Evolutionary conservation across 2,329 filamentous ascomycete species (phyloP), one percentile per base, ranked within the genome.

Genomic region (Dactylellina drechsleri): DNA sequence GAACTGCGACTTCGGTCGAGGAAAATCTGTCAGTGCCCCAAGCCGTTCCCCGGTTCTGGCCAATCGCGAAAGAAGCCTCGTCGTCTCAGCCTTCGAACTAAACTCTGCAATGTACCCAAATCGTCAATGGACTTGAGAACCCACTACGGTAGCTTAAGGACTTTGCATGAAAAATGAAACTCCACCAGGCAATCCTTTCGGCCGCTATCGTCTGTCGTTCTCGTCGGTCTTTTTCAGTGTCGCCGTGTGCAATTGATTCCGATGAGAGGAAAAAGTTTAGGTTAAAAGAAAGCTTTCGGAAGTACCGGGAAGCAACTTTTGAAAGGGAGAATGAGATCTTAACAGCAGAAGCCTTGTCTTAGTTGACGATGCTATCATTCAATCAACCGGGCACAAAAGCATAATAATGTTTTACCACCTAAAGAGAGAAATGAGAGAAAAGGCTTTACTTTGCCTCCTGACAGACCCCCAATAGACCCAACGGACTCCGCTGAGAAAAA

Each of bases 81-180:
- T 20, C 28, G 66, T 70, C 66, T 70, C 66, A 70, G 66, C 66
- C 66, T 62, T 70, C 66, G 43, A 41, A 70, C 66, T 70, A 70
- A 67, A 50, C 36, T 58, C 62, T 66, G 62, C 62, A 57, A 45
- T 50, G 52, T 58, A 57, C 45, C 62, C 53, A 66, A 56, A 15
- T 54, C n/a, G 47, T 50, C 61, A 45, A 49, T 43, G 47, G 49
- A 36, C 43, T 49, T 65, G 47, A 50, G 23, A 57, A 66, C 18
- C 20, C 61, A 70, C 56, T 54, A 62, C 43, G 43, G 40, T 62
- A 70, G 66, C 57, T 62, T 70, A 62, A 70, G 66, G 66, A 70
- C 66, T 70, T 23, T 70, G 66, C 66, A 70, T 70, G 66, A 59
- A 60, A 43, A 57, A 31, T 43, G 28, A 10, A 50, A 50, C 26